Evolutionary conservation across 441 rosid genomes (phyloP), one percentile per base, ranked within the genome.

Genomic region (Mallotus repandus): DNA sequence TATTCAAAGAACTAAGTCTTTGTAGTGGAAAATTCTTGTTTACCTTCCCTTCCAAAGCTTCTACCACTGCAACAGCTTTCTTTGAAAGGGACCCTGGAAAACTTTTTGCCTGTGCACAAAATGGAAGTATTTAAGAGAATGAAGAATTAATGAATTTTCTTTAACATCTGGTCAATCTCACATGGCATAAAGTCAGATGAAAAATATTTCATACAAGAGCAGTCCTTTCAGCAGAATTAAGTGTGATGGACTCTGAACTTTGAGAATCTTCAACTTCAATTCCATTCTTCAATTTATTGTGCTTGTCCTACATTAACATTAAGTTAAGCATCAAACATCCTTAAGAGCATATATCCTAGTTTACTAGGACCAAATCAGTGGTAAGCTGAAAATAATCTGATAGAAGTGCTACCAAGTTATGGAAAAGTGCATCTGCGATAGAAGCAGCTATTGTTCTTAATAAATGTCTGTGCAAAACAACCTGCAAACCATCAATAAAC

Each of bases 21-120:
- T 15, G 29, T 41, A 62, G 19, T 63, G 48, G 69, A 74, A 49
- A 70, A 43, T 48, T 38, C 57, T 11, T 41, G 16, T 58, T 69
- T 61, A 92, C 99, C 95, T 93, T 96, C 61, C 99, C 98, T 85
- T 93, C 98, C 85, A 93, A 81, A 80, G 97, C 84, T 79, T 90
- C 98, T 70, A 79, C 84, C 48, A 88, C 88, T 4, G 82, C 84
- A 83, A 91, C 80, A 68, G 94, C 97, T 77, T 87, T 91, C 80
- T 81, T 93, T 54, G 96, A 84, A 65, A 91, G 84, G 67, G 91
- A 46, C 76, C 89, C 89, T 1, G 86, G 86, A 77, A 96, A 86
- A 82, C 82, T 87, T 86, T 91, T 96, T 54, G 96, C 97, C 98
- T 96, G 83, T 66, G 69, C 35, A 76, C 73, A 66, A 72, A 76